Evolutionary conservation across 192 early-diverging fungal genomes (phyloP), one percentile per base, ranked within the genome.

Genomic region (Nowakowskiella sp.): DNA sequence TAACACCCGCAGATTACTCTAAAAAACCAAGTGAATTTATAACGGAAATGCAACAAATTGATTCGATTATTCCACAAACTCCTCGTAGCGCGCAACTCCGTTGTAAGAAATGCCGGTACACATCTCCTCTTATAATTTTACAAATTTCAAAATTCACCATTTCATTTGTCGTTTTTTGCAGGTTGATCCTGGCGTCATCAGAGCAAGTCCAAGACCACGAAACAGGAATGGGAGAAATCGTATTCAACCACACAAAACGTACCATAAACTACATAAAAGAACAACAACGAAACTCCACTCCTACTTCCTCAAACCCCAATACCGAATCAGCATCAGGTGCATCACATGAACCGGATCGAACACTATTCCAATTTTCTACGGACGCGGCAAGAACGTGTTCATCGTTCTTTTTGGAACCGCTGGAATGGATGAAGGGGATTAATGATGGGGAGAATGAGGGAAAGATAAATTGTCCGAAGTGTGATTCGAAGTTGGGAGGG

Each of bases 341-440:
- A 16, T 16, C 29, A 24, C 23, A 53, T 44, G 29, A 48, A 10
- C 10, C 23, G 13, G 1, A 52, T 45, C 19, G 10, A 45, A 1
- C 48, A 51, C 46, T 10, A 34, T 30, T 1, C 51, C 31, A 4
- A 29, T 30, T 7, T 55, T 30, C 47, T 49, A 55, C 56, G 26
- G 16, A 48, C 42, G 32, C 61, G 19, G 42, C 56, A 27, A 62
- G 60, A 13, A 70, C 55, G 24, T 91, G 89, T 61, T 81, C 81
- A 7, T 83, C 83, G 9, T 81, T 84, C 58, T 91, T 90, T 73
- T 72, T 91, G 36, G 89, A 91, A 59, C 84, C 85, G 9, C 80
- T 86, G 71, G 82, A 85, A 53, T 91, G 89, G 89, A 87, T 91
- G 60, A 62, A 74, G n/a, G 76, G 70, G 22, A 46, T 77, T 13